Base-by-base conservation (phyloP, 1,284 basidiomycete genomes). In the Calocybe gambosa region DNA sequence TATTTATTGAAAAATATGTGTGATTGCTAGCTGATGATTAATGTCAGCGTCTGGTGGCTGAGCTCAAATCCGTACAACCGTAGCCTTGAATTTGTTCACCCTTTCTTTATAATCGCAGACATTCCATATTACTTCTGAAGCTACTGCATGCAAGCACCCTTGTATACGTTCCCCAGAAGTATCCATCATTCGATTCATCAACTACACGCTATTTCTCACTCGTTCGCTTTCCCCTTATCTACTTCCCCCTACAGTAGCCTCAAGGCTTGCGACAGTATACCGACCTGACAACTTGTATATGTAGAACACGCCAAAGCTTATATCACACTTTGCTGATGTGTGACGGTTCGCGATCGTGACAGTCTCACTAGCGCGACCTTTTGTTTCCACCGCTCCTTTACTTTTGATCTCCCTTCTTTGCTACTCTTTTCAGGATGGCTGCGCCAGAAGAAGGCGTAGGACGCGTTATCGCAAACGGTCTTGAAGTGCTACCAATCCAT, bases 41-140 rank as follows among this genome's bases (percentile, higher is more conserved):
- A 37, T 36, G 39, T 18, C 39, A 69, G 67, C 66, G 66, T 45
- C 61, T 69, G 47, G 66, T 70, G 38, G 59, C 50, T 23, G 68
- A 70, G 49, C 60, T 70, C 20, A 64, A 66, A 52, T 54, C 58
- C 37, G 50, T 64, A 15, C 59, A 63, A 37, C 43, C 50, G 23
- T 56, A 46, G 44, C 31, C n/a, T 37, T 21, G 19, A 5, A 9
- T 31, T 38, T 37, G 18, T 25, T 29, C 3, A 10, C 13, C 13
- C 6, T 31, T 12, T 35, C 29, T n/a, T 16, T 23, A 37, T 45
- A 43, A 37, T 29, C 45, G 48, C 46, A 42, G 35, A 50, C 52
- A 21, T 45, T 39, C 39, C 45, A 47, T 50, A 16, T 29, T 18
- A 19, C 43, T 47, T 51, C 23, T 28, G 23, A 33, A 46, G 42